phyloP scores from a whole-genome alignment of 176 grass and related monocot species.

The Cenchrus purpureus region DNA sequence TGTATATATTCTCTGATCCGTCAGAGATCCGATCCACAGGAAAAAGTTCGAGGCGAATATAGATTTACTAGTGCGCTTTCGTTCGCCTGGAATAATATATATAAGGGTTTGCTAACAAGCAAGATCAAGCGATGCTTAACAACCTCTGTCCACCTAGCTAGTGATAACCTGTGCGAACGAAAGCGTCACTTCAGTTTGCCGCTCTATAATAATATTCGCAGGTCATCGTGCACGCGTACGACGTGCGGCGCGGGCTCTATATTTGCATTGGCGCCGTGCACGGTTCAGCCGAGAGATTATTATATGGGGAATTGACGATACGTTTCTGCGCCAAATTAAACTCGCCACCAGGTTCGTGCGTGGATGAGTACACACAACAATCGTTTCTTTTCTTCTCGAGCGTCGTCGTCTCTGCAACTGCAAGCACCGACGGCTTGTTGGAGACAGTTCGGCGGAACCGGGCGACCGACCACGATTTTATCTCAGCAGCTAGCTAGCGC shows the following conservation, averaged over 20 bases:
- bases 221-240: neutral
- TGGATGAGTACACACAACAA: neutral
- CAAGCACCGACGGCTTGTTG: slow-evolving; percentile 3
- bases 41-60: neutral
- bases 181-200: slow-evolving; percentile 1
- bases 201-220: neutral
- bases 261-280: neutral
- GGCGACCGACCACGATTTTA: neutral
- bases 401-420: neutral
- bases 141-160: neutral
- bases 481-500: neutral
- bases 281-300: slow-evolving; percentile 12
- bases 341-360: neutral
- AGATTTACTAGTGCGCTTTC: neutral
- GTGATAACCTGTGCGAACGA: neutral
- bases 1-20: neutral
- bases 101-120: neutral
- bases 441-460: neutral
- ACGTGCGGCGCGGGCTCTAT: neutral
- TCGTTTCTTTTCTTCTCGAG: neutral
- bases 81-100: neutral
- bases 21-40: neutral
- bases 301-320: too few relatives aligned
- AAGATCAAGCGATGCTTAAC: neutral
- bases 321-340: too few relatives aligned